Conservation (phyloP, 169 alveolate genomes). For the Cystoisospora suis region DNA sequence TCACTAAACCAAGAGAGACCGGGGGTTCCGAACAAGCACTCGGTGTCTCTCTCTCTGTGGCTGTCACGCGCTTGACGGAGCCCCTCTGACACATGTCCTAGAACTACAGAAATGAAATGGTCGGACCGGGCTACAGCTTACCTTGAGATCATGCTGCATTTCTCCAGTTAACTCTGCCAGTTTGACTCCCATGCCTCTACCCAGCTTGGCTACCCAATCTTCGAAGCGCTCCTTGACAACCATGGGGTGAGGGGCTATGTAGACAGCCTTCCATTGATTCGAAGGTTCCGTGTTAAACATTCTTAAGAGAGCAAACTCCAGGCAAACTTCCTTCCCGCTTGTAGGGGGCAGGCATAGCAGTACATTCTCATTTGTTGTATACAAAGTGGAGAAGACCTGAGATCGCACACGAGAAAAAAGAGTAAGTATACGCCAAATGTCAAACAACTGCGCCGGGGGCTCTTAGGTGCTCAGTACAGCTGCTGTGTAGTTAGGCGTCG, state of each 20-base stretch:
- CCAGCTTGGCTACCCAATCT: conserved; percentile 74
- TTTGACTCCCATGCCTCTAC: conserved; percentile 67
- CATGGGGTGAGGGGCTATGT: conserved; percentile 73
- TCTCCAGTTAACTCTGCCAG: conserved; percentile 69
- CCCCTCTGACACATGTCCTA: too few species aligned
- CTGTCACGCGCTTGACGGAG: too few species aligned
- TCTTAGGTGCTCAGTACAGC: too few species aligned
- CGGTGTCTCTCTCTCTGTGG: too few species aligned
- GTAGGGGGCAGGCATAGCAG: conserved; percentile 94
- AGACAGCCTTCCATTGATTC: conserved; percentile 71
- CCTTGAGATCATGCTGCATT: conserved; percentile 66
- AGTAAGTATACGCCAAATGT: too few species aligned
- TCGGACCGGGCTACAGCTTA: neutral
- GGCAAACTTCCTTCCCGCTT: conserved; percentile 85
- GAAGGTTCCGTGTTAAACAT: conserved; percentile 75
- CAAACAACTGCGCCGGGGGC: too few species aligned
- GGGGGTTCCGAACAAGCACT: too few species aligned
- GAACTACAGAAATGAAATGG: too few species aligned
- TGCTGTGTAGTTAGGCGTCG: too few species aligned
- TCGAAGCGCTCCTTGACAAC: conserved; percentile 72
- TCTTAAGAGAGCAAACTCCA: conserved; percentile 90
- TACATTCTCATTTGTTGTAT: conserved; percentile 85
- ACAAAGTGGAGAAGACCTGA: conserved; percentile 72
- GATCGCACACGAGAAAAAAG: neutral
- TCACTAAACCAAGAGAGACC: too few species aligned